These are phyloP conservation scores for Plasmodium cynomolgi DNA, from an alignment of 169 alveolate genomes.

Conservation along the genomic window DNA sequence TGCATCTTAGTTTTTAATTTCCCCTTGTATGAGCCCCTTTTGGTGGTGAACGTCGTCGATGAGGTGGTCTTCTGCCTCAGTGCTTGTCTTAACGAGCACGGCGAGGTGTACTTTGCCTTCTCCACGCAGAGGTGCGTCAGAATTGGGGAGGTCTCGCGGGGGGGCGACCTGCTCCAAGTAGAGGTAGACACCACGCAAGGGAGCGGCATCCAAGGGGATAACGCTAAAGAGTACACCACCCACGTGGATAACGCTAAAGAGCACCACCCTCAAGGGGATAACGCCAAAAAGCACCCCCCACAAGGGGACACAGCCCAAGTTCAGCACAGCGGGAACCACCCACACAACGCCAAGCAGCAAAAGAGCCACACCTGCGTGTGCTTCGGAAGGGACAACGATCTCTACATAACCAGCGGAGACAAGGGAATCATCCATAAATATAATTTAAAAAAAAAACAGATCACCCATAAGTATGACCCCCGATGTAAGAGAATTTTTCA, in stretches of 20 bases:
- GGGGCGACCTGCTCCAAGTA: neutral
- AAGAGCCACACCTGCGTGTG: slow-evolving; percentile 19
- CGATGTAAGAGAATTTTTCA: slow-evolving; percentile 47
- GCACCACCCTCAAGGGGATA: neutral
- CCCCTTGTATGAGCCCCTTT: slow-evolving; percentile 27
- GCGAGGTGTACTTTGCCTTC: slow-evolving; percentile 20
- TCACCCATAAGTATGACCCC: neutral
- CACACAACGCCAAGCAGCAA: neutral
- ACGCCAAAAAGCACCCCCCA: neutral
- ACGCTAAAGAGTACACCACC: too few species aligned
- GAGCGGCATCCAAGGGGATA: too few species aligned
- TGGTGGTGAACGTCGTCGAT: neutral
- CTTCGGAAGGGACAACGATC: slow-evolving; percentile 9
- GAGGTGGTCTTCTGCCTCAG: slow-evolving; percentile 37
- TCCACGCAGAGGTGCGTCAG: slow-evolving; percentile 47
- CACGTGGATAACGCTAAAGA: too few species aligned
- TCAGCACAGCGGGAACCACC: neutral
- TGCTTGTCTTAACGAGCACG: neutral
- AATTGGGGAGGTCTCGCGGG: slow-evolving; percentile 19
- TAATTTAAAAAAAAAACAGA: slow-evolving; percentile 16
- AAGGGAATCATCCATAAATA: slow-evolving; percentile 29
- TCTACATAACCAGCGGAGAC: slow-evolving; percentile 31
- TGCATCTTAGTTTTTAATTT: slow-evolving; percentile 29
- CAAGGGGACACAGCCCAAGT: neutral
- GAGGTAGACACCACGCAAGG: neutral